These are phyloP conservation scores for Plectosphaerella plurivora DNA, from an alignment of 2,329 filamentous ascomycete species.

Conservation along the genomic window DNA sequence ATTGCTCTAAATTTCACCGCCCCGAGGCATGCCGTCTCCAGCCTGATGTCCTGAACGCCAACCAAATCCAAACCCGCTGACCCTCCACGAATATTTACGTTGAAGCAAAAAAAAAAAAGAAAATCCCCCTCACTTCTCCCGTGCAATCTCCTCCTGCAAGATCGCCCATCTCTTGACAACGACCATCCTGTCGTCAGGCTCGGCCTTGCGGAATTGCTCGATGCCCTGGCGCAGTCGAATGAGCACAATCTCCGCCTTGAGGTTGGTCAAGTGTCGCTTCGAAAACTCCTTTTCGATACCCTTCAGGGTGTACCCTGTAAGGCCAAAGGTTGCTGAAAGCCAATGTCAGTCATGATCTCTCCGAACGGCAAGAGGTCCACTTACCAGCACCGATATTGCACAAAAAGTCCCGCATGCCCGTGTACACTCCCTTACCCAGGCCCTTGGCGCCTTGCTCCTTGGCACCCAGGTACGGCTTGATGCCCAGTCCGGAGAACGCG, in stretches of 20 bases:
- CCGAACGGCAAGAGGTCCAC: neutral
- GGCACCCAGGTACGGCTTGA: conserved; percentile 58
- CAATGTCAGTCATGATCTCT: conserved; percentile 1
- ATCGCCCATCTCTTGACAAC: neutral
- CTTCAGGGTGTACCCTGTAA: conserved; percentile 47
- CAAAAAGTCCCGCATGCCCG: conserved; percentile 35
- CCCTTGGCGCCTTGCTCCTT: conserved; percentile 59
- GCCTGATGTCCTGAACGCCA: too few relatives aligned
- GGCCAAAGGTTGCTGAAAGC: conserved; percentile 36
- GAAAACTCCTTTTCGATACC: conserved; percentile 45
- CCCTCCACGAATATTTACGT: too few relatives aligned
- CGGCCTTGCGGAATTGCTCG: conserved; percentile 18
- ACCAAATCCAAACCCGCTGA: too few relatives aligned
- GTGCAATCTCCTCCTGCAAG: neutral
- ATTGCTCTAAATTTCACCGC: too few relatives aligned
- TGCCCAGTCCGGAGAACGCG: conserved; percentile 62
- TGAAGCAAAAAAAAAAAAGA: too few relatives aligned
- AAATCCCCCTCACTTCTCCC: too few relatives aligned
- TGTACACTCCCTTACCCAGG: conserved; percentile 53
- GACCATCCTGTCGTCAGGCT: conserved; percentile 11
- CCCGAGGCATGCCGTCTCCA: too few relatives aligned
- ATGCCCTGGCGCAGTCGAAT: conserved; percentile 25
- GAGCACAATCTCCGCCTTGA: conserved; percentile 26
- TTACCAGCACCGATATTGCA: conserved; percentile 36
- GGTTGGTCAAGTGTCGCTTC: conserved; percentile 23